Base-by-base conservation (phyloP, 2,329 filamentous ascomycete species). In the Saccharata proteae region DNA sequence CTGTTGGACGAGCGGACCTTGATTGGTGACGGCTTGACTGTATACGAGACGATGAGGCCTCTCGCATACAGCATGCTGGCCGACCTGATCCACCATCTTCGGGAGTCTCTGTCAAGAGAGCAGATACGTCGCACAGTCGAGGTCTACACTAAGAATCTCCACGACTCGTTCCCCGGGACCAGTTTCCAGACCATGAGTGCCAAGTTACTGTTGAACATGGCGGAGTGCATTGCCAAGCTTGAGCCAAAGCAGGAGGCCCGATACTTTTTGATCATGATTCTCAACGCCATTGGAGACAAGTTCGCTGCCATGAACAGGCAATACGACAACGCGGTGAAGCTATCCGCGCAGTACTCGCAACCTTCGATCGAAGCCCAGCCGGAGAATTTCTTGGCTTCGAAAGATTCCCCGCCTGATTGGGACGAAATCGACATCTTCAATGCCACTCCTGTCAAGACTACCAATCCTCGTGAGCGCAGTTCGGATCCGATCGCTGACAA, bases 131-230 rank as follows among this genome's bases (percentile, higher is more conserved):
- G 86, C 49, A 96, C 92, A 0, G 85, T 98, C 7, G 83, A 93
- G 51, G 90, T 98, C 4, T 99, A 98, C 56, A 96, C 92, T 2
- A 84, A 80, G 49, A 96, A 96, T 47, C 64, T 98, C 14, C 85
- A 93, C 48, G 90, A 96, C 54, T 84, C 83, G 40, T 93, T 93
- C 40, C 92, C 90, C 0, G 92, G 92, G 6, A 96, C 92, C 0
- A 98, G 88, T 55, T 98, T 98, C 51, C 92, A 98, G 56, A 98
- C 90, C 0, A 99, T 99, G 90, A 96, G 90, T 46, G 92, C 90
- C 0, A 98, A 96, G 55, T 65, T 99, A 3, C 65, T 99, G 1
- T 65, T 98, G 9, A 99, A 98, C 53, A 92, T 99, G 84, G 90
- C 88, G 0, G 92, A 98, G 48, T 93, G 84, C 52, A 99, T 98